Evolutionary conservation across 176 grass and related monocot species (phyloP), one percentile per base, ranked within the genome.

Genomic region (Oropetium thomaeum): DNA sequence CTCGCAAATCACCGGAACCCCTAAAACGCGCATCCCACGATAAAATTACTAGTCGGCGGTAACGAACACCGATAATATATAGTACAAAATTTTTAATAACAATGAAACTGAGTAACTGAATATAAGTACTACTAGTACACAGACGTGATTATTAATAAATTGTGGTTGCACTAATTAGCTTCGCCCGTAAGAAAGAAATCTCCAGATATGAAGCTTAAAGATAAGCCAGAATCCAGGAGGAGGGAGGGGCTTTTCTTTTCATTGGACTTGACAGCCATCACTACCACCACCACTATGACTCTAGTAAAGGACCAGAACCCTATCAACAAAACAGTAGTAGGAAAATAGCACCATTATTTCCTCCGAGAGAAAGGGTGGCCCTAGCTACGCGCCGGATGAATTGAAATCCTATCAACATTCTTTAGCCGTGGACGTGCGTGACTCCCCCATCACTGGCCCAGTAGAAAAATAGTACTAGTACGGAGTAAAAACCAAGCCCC

Each of bases 211-310:
- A 62, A 37, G 16, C 30, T 61, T 75, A 40, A 65, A 75, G 67
- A 81, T 81, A 79, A 89, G 72, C 49, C 43, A 67, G 82, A 89
- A 85, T 81, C 73, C 67, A 49, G 32, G 31, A 40, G 66, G 31
- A 40, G 66, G 29, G 5, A 49, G 13, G 15, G 61, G 20, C 70
- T 65, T 81, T 84, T 71, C 64, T 58, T 68, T 84, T 71, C 64
- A 40, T 62, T 66, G 63, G 81, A 84, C 64, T 67, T 82, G 85
- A 87, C 67, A 65, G 73, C 85, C 79, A 73, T 88, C 64, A 76
- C 38, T 58, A 58, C 45, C 70, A 80, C 45, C 70, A 80, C 23
- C 85, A 82, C 73, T 71, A 84, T 25, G 69, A 45, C 52, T 44
- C 29, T 83, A 84, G 58, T 4, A 6, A 49, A 57, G 53, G 73